Conservation (phyloP, 352 stramenopile species). For the Hyaloperonospora arabidopsidis region DNA sequence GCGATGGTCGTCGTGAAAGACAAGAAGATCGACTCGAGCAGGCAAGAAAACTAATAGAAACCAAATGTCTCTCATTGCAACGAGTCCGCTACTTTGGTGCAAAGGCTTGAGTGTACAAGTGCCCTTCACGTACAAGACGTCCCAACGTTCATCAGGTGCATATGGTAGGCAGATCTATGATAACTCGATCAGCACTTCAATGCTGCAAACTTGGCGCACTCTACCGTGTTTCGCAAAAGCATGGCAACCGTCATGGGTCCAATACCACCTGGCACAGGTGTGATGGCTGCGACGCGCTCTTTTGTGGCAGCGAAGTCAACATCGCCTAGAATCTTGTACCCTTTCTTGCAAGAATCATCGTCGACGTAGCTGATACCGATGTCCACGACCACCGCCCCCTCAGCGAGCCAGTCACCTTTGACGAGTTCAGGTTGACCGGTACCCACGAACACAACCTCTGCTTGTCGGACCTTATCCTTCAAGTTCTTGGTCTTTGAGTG, state of each 20-base stretch:
- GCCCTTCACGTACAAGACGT: slow-evolving; percentile 17
- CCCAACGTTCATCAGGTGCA: slow-evolving; percentile 7
- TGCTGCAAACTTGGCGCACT: slow-evolving; percentile 45
- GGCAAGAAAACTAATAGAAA: too few species aligned
- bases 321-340: slow-evolving; percentile 95
- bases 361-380: slow-evolving; percentile 98
- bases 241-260: slow-evolving; percentile 99
- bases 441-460: slow-evolving; percentile 96
- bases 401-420: slow-evolving; percentile 94
- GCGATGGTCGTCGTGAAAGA: background rate
- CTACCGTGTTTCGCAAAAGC: slow-evolving; percentile 83
- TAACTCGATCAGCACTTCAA: slow-evolving; percentile 6
- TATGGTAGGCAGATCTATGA: background rate
- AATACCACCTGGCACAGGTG: slow-evolving; percentile 93
- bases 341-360: slow-evolving; percentile 47
- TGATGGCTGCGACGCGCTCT: slow-evolving; percentile 89
- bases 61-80: background rate
- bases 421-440: slow-evolving; percentile 92
- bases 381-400: slow-evolving; percentile 96
- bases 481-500: slow-evolving; percentile 89
- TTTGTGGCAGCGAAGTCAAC: slow-evolving; percentile 90
- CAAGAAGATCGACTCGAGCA: slow-evolving; percentile 5
- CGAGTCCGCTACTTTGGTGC: background rate
- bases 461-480: slow-evolving; percentile 50
- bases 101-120: slow-evolving; percentile 22